Percentiles rank a stretch among this genome's conserved stretches.
Evolutionary conservation across 257 asterid species (phyloP).

Genomic region (Primulina huaijiensis): DNA sequence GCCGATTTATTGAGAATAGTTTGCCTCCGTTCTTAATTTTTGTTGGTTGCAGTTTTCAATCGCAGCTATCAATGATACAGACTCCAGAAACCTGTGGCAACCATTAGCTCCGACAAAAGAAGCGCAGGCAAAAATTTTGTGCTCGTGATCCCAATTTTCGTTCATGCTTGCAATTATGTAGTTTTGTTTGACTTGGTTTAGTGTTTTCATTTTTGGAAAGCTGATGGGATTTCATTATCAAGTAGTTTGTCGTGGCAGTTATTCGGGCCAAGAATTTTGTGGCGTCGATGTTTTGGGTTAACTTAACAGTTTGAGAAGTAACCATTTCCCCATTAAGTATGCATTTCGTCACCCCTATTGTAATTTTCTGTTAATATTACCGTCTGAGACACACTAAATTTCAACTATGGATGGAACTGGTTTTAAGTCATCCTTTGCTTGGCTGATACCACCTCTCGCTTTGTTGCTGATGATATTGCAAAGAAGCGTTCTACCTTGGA

Average conservation of each 20-base stretch:
- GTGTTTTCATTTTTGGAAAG: background rate
- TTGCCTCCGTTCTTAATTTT: conserved; percentile 6
- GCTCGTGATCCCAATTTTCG: conserved; percentile 11
- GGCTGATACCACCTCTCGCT: no score
- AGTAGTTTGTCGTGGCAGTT: conserved; percentile 1
- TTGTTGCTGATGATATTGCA: no score
- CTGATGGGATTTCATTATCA: conserved; percentile 2
- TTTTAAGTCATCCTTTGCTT: no score
- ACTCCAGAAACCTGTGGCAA: conserved; percentile 69
- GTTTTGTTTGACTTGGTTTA: conserved; percentile 11
- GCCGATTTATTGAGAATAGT: background rate
- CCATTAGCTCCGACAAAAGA: conserved; percentile 95
- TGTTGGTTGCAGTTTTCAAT: conserved; percentile 70
- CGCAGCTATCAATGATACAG: conserved; percentile 88
- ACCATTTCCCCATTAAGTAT: background rate
- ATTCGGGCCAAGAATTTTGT: conserved; percentile 4
- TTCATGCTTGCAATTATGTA: conserved; percentile 7
- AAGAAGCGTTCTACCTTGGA: no score
- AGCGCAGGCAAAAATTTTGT: conserved; percentile 68
- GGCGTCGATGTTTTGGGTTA: background rate
- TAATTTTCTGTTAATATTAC: background rate
- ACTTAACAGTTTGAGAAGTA: background rate
- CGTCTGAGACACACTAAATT: background rate
- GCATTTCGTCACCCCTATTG: background rate
- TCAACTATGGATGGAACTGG: no score